A percentile compares a stretch with the other conserved stretches of the same genome.
phyloP scores from a whole-genome alignment of 2,329 filamentous ascomycete species.

The Exophiala xenobiotica region DNA sequence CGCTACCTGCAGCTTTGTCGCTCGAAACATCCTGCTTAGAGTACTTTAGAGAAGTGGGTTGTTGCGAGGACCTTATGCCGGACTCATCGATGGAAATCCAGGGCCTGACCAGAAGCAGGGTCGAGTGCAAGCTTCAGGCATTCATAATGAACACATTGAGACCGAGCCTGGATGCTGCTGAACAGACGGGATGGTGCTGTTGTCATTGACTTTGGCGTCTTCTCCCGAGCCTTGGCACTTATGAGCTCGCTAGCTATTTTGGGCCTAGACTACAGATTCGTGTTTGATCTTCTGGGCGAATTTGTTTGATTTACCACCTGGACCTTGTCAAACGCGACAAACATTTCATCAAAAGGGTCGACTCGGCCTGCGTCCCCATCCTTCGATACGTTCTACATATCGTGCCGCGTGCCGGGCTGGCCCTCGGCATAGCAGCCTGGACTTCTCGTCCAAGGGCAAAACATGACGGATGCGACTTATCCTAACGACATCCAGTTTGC shows the following conservation, averaged over 20 bases:
- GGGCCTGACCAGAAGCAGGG: not conserved
- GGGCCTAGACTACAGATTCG: not conserved
- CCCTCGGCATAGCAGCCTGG: slow-evolving; percentile 11
- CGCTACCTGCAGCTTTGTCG: slow-evolving; percentile 55
- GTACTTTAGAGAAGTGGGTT: not conserved
- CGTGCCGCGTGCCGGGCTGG: slow-evolving; percentile 4
- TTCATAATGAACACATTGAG: not conserved
- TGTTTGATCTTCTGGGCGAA: slow-evolving; percentile 14
- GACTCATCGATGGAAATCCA: not conserved
- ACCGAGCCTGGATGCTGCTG: too few species aligned
- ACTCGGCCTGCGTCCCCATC: too few species aligned
- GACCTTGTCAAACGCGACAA: slow-evolving; percentile 24
- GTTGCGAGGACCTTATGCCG: not conserved
- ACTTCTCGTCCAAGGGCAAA: slow-evolving; percentile 1
- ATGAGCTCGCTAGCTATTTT: not conserved
- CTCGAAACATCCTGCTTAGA: slow-evolving; percentile 49
- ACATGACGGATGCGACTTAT: slow-evolving; percentile 23
- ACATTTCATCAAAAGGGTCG: too few species aligned
- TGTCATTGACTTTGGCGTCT: not conserved
- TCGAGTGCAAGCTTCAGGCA: not conserved
- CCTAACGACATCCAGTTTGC: slow-evolving; percentile 44
- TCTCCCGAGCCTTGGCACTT: too few species aligned
- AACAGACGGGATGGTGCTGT: not conserved
- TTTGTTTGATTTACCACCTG: slow-evolving; percentile 16
- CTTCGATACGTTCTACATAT: not conserved